Evolutionary conservation across 441 rosid species (phyloP).

Genomic region (Euphorbia celastroides): DNA sequence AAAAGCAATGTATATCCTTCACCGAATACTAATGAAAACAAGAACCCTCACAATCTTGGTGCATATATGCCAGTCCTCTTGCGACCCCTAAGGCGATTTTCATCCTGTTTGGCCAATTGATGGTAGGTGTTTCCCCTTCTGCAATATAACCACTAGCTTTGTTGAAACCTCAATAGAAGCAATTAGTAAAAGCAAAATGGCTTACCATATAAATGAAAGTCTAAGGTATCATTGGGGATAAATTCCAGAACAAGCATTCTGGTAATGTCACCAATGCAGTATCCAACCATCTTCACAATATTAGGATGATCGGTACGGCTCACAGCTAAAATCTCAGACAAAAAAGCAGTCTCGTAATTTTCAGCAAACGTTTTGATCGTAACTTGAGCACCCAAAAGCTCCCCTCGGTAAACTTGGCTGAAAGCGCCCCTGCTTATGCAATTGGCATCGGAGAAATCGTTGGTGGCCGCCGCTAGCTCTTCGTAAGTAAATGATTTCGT

Average conservation of each 20-base stretch:
- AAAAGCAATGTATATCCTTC: too few species aligned
- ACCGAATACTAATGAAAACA: background rate
- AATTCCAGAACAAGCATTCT: background rate
- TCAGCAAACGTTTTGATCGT: background rate
- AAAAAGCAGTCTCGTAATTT: background rate
- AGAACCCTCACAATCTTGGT: background rate
- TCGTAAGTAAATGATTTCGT: constrained; percentile 1
- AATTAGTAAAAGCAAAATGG: too few species aligned
- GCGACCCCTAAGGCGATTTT: background rate
- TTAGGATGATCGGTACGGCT: background rate
- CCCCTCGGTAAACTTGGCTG: background rate
- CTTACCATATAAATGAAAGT: constrained; percentile 5
- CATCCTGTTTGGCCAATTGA: background rate
- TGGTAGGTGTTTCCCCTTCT: background rate
- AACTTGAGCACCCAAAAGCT: background rate
- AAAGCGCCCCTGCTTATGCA: background rate
- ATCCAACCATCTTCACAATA: background rate
- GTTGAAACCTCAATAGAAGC: background rate
- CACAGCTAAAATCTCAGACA: background rate
- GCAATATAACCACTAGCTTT: background rate
- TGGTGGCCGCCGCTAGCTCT: background rate
- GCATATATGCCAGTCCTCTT: background rate
- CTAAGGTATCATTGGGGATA: background rate
- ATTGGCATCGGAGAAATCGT: background rate
- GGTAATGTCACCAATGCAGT: background rate